These are phyloP conservation scores for Cordyceps farinosa DNA, from an alignment of 2,329 filamentous ascomycete genomes.

Conservation along the genomic window DNA sequence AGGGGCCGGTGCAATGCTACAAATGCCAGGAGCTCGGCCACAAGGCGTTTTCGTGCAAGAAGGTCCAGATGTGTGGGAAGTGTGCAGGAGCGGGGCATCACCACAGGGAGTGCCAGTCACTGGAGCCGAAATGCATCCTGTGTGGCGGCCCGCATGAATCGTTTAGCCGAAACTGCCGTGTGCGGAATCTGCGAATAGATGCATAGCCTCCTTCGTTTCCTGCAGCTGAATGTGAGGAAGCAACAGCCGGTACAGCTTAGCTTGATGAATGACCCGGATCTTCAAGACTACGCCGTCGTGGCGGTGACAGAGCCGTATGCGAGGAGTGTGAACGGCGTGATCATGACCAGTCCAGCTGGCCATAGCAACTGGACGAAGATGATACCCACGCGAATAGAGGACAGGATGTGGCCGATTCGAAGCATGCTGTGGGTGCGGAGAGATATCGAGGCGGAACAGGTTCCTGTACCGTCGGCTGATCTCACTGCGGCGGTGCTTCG, in stretches of 20 bases:
- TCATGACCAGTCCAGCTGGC: slow-evolving; percentile 20
- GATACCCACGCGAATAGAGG: slow-evolving; percentile 10
- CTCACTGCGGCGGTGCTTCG: slow-evolving; percentile 16
- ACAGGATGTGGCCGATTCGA: slow-evolving; percentile 21
- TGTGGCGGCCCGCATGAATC: slow-evolving; percentile 23
- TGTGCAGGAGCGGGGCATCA: slow-evolving; percentile 23
- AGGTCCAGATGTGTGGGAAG: slow-evolving; percentile 21
- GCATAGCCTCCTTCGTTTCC: slow-evolving; percentile 20
- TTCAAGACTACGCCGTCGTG: slow-evolving; percentile 19
- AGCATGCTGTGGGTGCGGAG: slow-evolving; percentile 23
- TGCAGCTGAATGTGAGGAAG: slow-evolving; percentile 22
- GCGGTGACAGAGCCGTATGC: slow-evolving; percentile 20
- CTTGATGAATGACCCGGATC: slow-evolving; percentile 21
- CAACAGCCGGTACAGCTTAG: slow-evolving; percentile 19
- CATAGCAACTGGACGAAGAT: slow-evolving; percentile 21
- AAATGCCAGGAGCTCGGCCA: slow-evolving; percentile 30
- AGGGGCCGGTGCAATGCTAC: slow-evolving; percentile 25
- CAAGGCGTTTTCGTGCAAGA: slow-evolving; percentile 28
- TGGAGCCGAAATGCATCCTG: slow-evolving; percentile 21
- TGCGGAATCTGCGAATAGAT: slow-evolving; percentile 22
- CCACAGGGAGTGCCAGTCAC: slow-evolving; percentile 20
- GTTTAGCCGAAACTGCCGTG: slow-evolving; percentile 24
- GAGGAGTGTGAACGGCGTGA: slow-evolving; percentile 15
- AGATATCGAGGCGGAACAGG: slow-evolving; percentile 20
- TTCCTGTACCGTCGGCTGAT: slow-evolving; percentile 17